phyloP scores from a whole-genome alignment of 306 rosid genomes.

The Canavalia ensiformis region DNA sequence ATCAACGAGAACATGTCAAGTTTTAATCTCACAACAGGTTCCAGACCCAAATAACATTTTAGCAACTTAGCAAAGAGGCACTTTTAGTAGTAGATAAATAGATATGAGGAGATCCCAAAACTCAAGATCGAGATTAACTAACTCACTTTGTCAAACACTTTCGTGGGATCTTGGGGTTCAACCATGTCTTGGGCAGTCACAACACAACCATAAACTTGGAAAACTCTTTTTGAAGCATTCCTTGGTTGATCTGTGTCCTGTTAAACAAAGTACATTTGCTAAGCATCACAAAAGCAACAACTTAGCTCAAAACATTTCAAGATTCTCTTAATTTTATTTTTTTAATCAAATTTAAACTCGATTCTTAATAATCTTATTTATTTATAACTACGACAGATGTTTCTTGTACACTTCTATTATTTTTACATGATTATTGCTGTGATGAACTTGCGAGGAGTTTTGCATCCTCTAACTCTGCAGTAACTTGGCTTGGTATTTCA shows the following conservation, averaged over 20 bases:
- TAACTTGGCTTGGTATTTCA: neutral
- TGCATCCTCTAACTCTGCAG: neutral
- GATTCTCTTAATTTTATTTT: neutral
- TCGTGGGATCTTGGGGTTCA: conserved; percentile 64
- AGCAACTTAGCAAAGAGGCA: neutral
- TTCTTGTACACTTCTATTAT: conserved; percentile 2
- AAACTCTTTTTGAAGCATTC: conserved; percentile 73
- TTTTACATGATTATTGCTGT: neutral
- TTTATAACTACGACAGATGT: conserved; percentile 4
- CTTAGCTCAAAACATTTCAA: conserved; percentile 20
- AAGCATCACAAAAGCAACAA: conserved; percentile 38
- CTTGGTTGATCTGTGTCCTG: conserved; percentile 67
- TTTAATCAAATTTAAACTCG: neutral
- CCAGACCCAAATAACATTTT: conserved; percentile 2
- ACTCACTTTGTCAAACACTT: conserved; percentile 81
- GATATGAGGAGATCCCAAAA: conserved; percentile 31
- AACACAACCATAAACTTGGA: conserved; percentile 89
- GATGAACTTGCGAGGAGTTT: conserved; percentile 11
- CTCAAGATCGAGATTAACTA: conserved; percentile 15
- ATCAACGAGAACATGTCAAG: neutral
- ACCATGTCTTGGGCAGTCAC: conserved; percentile 86
- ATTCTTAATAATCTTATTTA: conserved; percentile 11
- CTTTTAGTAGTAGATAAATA: conserved; percentile 17
- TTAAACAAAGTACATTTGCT: conserved; percentile 39
- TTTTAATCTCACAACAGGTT: neutral